These are phyloP conservation scores for Kingdonia uniflora DNA, from an alignment of 164 flowering plant species.

Conservation along the genomic window DNA sequence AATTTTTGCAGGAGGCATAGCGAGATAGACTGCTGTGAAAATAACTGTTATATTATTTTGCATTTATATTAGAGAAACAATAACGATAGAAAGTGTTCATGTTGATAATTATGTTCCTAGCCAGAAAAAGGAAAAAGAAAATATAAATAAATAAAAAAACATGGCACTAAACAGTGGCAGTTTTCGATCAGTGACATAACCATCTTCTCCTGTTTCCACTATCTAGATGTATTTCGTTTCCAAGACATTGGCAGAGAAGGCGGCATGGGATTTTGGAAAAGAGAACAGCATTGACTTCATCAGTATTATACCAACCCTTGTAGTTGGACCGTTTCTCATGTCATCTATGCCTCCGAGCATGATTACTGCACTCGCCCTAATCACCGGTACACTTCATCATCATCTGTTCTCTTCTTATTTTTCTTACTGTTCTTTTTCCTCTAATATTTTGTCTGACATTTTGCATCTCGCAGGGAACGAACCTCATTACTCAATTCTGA, in stretches of 20 bases:
- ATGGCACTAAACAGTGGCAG: no score
- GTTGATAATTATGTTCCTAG: no score
- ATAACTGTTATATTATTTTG: no score
- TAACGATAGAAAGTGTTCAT: no score
- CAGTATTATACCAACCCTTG: constrained; percentile 24
- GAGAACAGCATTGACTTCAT: constrained; percentile 19
- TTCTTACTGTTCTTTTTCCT: not conserved
- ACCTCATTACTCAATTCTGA: constrained; percentile 7
- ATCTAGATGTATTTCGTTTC: constrained; percentile 25
- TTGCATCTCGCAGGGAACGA: constrained; percentile 6
- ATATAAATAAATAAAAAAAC: no score
- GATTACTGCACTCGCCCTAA: constrained; percentile 17
- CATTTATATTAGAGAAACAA: no score
- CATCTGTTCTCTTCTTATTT: not conserved
- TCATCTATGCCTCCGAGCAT: constrained; percentile 25
- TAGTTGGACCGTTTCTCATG: constrained; percentile 24
- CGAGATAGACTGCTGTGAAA: no score
- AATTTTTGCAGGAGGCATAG: no score
- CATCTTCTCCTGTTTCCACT: not conserved
- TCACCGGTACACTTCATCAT: constrained; percentile 11
- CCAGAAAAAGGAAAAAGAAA: no score
- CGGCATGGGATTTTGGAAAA: constrained; percentile 24
- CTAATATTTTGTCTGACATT: not conserved
- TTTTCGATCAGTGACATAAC: no score
- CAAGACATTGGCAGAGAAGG: constrained; percentile 25